phyloP scores from a whole-genome alignment of 495 filamentous ascomycete genomes.

The Neurospora sp. region DNA sequence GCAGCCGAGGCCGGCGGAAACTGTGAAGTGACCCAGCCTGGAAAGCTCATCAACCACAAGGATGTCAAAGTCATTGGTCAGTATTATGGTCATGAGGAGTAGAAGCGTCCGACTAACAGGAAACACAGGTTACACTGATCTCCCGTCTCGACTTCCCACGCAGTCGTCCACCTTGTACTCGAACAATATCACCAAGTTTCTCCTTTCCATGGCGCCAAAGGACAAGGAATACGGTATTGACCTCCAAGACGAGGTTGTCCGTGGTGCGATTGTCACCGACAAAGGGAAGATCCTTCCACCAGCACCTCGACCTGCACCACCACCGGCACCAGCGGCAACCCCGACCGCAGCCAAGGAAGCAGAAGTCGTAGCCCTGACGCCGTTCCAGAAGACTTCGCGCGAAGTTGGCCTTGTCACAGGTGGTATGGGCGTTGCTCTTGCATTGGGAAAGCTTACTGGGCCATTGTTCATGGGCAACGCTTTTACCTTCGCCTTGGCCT shows the following conservation, averaged over 20 bases:
- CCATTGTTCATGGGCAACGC: constrained; percentile 75
- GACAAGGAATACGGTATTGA: constrained; percentile 67
- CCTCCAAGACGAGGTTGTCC: constrained; percentile 67
- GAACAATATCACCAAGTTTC: constrained; percentile 77
- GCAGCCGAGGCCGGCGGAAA: constrained; percentile 76
- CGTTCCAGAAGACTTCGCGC: constrained; percentile 63
- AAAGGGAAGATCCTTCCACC: constrained; percentile 64
- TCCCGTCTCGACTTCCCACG: constrained; percentile 68
- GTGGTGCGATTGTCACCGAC: constrained; percentile 65
- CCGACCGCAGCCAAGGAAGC: constrained; percentile 43
- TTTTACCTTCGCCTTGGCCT: constrained; percentile 69
- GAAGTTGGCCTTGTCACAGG: constrained; percentile 60
- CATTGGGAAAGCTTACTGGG: constrained; percentile 64
- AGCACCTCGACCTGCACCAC: constrained; percentile 60
- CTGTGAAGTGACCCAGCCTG: constrained; percentile 63
- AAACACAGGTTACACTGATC: constrained; percentile 60
- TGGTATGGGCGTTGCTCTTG: constrained; percentile 61
- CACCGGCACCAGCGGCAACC: constrained; percentile 47
- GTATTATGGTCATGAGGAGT: constrained; percentile 6
- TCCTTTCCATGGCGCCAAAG: constrained; percentile 65
- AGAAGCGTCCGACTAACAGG: constrained; percentile 4
- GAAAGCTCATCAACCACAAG: constrained; percentile 55
- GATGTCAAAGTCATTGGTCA: constrained; percentile 70
- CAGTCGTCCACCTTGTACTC: constrained; percentile 76
- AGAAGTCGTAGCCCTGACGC: constrained; percentile 54